Percentiles rank a stretch among this genome's conserved stretches.
Evolutionary conservation across 306 rosid species (phyloP).

Genomic region (Acacia acuminata): DNA sequence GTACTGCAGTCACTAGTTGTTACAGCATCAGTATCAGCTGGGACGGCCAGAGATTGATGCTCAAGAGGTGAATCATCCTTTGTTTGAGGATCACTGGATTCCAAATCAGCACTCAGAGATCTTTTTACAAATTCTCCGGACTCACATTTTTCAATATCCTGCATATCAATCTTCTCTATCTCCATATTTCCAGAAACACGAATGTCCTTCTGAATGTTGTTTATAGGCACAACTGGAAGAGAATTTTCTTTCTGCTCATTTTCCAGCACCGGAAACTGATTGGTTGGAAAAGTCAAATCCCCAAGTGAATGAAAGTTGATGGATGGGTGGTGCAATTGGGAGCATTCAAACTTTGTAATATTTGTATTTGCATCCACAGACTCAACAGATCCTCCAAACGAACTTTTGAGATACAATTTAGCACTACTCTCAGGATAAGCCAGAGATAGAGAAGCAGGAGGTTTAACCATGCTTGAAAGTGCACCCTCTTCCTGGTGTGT

Average conservation of each 20-base stretch:
- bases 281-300: slow-evolving; percentile 40
- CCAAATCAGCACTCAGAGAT: slow-evolving; percentile 43
- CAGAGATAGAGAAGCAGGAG: slow-evolving; percentile 33
- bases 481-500: slow-evolving; percentile 38
- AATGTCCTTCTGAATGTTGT: slow-evolving; percentile 41
- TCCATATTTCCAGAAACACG: slow-evolving; percentile 34
- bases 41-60: slow-evolving; percentile 34
- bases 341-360: slow-evolving; percentile 31
- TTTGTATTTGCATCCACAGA: slow-evolving; percentile 37
- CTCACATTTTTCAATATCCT: slow-evolving; percentile 41
- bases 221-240: slow-evolving; percentile 32
- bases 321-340: slow-evolving; percentile 41
- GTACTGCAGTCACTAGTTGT: slow-evolving; percentile 40
- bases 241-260: slow-evolving; percentile 40
- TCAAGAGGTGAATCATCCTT: slow-evolving; percentile 46
- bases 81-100: slow-evolving; percentile 42
- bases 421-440: slow-evolving; percentile 40
- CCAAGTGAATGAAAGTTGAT: slow-evolving; percentile 35
- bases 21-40: slow-evolving; percentile 39
- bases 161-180: slow-evolving; percentile 40
- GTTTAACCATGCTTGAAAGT: slow-evolving; percentile 34
- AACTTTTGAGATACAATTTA: slow-evolving; percentile 34
- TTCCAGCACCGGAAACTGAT: slow-evolving; percentile 36
- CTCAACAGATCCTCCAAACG: slow-evolving; percentile 41
- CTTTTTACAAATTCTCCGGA: slow-evolving; percentile 34